Base-by-base conservation (phyloP, 495 filamentous ascomycete genomes). In the Tuber aestivum region DNA sequence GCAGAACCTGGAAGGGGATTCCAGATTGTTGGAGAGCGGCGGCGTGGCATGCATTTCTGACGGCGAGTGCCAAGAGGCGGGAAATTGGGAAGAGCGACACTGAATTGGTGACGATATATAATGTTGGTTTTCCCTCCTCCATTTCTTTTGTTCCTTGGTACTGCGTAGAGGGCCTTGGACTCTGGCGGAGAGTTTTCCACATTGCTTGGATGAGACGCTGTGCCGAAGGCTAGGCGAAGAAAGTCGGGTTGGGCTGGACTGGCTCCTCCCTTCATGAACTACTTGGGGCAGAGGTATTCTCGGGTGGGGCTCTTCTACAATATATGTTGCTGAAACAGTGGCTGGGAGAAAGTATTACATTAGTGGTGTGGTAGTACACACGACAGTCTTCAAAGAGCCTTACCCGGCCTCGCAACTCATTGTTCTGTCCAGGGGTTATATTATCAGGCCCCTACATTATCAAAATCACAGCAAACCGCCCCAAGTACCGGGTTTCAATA, bases 1-100 rank as follows among this genome's bases (percentile, higher is more conserved):
- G 93, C 74, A 89, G 95, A 41, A 94, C 93, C 3, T 99, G 95
- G 95, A 99, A 99, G 85, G 95, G 95, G 45, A 97, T 99, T 76
- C 95, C 95, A 3, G 95, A 99, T 84, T 90, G 93, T 77, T 99
- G 95, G 95, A 90, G 95, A 37, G 88, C 92, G 41, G 92, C 93
- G 8, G 95, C 96, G 18, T 99, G 95, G 95, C 93, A 94, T 83
- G 91, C 94, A 9, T 99, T 99, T 84, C 87, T 99, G 9, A 88
- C 90, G n/a, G 84, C 91, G 16, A 95, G 92, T 82, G 93, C 94
- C n/a, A 91, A 88, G 82, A 87, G 85, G 70, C 87, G 88, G 74
- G 86, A 85, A 3, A 81, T 83, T 71, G 73, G 87, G 86, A 78
- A 87, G 87, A 86, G 88, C 1, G 93, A 97, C 71, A 88, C 91